Percentiles rank a stretch among this genome's conserved stretches.
Evolutionary conservation across 2,329 filamentous ascomycete species (phyloP).

Genomic region (Alternaria solani): DNA sequence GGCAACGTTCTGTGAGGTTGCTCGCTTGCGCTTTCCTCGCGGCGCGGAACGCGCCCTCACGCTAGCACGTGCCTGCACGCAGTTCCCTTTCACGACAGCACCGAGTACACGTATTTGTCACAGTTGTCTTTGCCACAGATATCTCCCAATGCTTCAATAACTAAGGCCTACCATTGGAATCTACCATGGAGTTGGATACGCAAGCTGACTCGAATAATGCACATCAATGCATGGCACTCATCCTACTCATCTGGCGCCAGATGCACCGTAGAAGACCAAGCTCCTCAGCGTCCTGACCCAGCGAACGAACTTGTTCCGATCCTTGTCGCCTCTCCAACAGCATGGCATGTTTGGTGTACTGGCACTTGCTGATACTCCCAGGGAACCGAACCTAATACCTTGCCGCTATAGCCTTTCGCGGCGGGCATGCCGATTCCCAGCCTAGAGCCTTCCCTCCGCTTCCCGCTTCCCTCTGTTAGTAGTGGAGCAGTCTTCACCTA

Average conservation of each 20-base stretch:
- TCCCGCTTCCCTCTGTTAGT: neutral
- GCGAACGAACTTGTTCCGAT: neutral
- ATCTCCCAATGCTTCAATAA: no score
- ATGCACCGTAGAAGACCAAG: neutral
- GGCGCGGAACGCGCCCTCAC: constrained; percentile 39
- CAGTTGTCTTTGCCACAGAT: neutral
- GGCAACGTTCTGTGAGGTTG: constrained; percentile 10
- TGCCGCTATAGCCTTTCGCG: neutral
- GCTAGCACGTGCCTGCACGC: constrained; percentile 40
- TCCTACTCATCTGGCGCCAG: neutral
- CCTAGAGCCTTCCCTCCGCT: neutral
- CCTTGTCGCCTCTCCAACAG: no score
- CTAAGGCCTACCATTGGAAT: neutral
- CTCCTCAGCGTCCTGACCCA: neutral
- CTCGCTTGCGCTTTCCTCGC: constrained; percentile 19
- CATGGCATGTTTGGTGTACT: neutral
- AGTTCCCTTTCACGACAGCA: neutral
- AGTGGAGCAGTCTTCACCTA: constrained; percentile 23
- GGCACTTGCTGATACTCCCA: neutral
- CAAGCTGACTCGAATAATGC: neutral
- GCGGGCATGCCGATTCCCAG: neutral
- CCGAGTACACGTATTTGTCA: neutral
- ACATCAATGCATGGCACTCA: neutral
- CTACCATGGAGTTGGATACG: neutral
- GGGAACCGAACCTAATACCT: neutral